Percentiles rank a stretch among this genome's conserved stretches.
phyloP scores from a whole-genome alignment of 2,329 filamentous ascomycete genomes.

The Monosporascus sp. region DNA sequence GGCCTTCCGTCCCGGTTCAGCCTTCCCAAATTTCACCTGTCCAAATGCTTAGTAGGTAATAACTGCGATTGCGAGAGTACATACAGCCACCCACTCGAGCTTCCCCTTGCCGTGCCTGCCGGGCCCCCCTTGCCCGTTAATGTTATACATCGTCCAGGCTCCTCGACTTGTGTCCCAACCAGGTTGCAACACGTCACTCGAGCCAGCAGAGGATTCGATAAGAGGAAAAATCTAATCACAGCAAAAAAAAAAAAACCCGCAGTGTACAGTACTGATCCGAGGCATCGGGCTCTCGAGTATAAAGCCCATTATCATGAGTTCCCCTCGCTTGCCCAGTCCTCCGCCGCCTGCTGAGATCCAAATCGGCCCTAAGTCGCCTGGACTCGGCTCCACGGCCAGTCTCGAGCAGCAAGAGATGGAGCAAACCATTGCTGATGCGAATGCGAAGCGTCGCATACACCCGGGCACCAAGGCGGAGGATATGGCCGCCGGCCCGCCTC shows the following conservation, averaged over 20 bases:
- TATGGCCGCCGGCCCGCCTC: constrained; percentile 86
- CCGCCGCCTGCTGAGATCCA: constrained; percentile 94
- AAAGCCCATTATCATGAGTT: constrained; percentile 43
- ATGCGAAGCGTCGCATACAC: constrained; percentile 78
- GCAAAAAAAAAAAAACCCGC: background rate
- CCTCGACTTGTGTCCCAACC: no score
- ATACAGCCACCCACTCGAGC: no score
- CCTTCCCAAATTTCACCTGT: no score
- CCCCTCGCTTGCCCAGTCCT: constrained; percentile 88
- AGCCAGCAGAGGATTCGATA: no score
- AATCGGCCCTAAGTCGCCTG: constrained; percentile 72
- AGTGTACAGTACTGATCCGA: background rate
- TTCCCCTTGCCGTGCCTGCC: no score
- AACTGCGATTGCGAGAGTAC: no score
- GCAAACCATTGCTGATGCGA: constrained; percentile 62
- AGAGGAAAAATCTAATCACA: background rate
- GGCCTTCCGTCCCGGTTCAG: no score
- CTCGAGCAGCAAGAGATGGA: constrained; percentile 59
- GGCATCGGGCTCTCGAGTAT: background rate
- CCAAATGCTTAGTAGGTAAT: no score
- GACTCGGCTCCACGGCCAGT: constrained; percentile 37
- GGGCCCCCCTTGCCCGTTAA: no score
- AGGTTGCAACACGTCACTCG: no score
- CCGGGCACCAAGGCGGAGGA: constrained; percentile 88
- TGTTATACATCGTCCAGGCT: no score